Conservation (phyloP, 805 yeast genomes). For the Pichia sporocuriosa region DNA sequence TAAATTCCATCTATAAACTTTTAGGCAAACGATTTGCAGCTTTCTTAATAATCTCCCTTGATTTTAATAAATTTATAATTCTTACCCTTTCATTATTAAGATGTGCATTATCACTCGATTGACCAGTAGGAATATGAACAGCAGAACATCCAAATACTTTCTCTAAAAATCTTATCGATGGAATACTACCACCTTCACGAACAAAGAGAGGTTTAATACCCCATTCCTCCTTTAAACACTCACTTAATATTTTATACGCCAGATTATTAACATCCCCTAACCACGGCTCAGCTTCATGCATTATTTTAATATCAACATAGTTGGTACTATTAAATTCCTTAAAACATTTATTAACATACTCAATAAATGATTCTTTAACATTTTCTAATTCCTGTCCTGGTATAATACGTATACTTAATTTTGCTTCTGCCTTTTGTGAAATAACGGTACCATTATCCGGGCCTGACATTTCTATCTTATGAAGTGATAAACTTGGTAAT, state of each 20-base stretch:
- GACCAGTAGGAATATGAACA: constrained; percentile 95
- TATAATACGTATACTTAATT: constrained; percentile 77
- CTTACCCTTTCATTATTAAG: constrained; percentile 80
- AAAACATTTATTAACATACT: constrained; percentile 45
- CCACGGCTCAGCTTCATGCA: constrained; percentile 95
- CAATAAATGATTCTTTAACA: constrained; percentile 45
- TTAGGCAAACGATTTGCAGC: constrained; percentile 40
- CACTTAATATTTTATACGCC: constrained; percentile 60
- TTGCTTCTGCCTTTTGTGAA: constrained; percentile 72
- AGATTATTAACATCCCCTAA: constrained; percentile 75
- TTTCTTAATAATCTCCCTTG: constrained; percentile 55
- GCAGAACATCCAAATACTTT: constrained; percentile 81
- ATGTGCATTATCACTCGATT: constrained; percentile 91
- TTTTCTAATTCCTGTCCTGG: constrained; percentile 73
- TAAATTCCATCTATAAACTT: not conserved
- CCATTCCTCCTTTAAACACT: constrained; percentile 69
- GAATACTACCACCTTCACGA: constrained; percentile 96
- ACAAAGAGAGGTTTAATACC: constrained; percentile 73
- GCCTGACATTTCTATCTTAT: constrained; percentile 79
- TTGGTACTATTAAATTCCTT: constrained; percentile 50
- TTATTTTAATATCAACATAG: constrained; percentile 49
- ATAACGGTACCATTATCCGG: constrained; percentile 87
- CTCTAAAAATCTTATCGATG: constrained; percentile 80
- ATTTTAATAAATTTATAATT: constrained; percentile 66
- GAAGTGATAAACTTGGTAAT: constrained; percentile 81